phyloP scores from a whole-genome alignment of 1,139 yeast genomes.

The Suhomyces chickasaworum region DNA sequence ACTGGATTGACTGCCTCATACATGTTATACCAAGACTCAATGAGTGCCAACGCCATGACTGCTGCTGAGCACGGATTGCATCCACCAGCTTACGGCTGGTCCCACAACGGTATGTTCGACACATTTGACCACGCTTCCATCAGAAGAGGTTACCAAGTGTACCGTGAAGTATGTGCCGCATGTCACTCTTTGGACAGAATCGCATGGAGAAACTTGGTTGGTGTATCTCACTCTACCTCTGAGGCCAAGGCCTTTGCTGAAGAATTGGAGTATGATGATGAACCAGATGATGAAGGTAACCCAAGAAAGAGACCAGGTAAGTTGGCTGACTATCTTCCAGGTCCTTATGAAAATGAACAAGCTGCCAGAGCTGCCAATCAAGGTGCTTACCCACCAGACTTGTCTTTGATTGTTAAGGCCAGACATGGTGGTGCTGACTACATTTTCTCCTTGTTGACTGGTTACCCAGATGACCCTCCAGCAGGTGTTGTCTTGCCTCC shows the following conservation, averaged over 20 bases:
- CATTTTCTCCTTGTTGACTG: slow-evolving; percentile 91
- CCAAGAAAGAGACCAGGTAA: slow-evolving; percentile 99
- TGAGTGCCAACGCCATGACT: slow-evolving; percentile 94
- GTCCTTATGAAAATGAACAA: slow-evolving; percentile 96
- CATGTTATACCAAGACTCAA: slow-evolving; percentile 74
- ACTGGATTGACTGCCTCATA: slow-evolving; percentile 75
- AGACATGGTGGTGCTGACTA: slow-evolving; percentile 99
- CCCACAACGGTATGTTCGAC: slow-evolving; percentile 89
- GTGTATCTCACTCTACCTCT: slow-evolving; percentile 87
- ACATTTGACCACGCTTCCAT: slow-evolving; percentile 95
- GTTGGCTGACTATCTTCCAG: slow-evolving; percentile 92
- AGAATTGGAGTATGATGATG: slow-evolving; percentile 97
- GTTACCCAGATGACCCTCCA: slow-evolving; percentile 98
- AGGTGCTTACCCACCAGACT: slow-evolving; percentile 99
- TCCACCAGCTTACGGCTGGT: slow-evolving; percentile 91
- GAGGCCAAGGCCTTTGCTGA: slow-evolving; percentile 96
- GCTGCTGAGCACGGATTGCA: slow-evolving; percentile 99
- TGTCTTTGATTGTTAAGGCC: slow-evolving; percentile 95
- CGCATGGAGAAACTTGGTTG: slow-evolving; percentile 98
- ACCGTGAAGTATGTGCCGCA: slow-evolving; percentile 98
- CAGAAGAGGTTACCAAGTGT: slow-evolving; percentile 99
- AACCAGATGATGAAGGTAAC: slow-evolving; percentile 99
- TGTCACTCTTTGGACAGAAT: slow-evolving; percentile 97
- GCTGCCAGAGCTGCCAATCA: slow-evolving; percentile 99
- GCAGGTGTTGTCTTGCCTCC: slow-evolving; percentile 94